Percentiles rank a stretch among this genome's conserved stretches.
Conservation (phyloP, 2,329 filamentous ascomycete genomes). For the Drechslerella coelobrocha region DNA sequence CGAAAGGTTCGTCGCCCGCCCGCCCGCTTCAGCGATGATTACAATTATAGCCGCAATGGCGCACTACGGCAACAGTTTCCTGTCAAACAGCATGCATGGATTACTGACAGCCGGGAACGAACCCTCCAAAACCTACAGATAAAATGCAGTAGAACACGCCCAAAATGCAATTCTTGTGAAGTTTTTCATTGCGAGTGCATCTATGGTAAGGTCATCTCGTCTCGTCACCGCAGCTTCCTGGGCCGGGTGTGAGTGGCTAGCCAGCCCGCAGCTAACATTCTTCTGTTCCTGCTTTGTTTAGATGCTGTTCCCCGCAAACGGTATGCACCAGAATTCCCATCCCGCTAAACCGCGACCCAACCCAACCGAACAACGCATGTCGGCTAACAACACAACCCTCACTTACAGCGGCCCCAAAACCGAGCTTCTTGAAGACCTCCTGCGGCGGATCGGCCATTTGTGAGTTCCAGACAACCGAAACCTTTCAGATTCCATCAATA, state of each 20-base stretch:
- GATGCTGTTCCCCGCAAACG: slow-evolving; percentile 52
- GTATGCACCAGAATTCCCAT: slow-evolving; percentile 41
- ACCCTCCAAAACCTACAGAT: slow-evolving; percentile 69
- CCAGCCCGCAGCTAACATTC: slow-evolving; percentile 27
- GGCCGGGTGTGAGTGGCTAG: slow-evolving; percentile 1
- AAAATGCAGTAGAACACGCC: slow-evolving; percentile 85
- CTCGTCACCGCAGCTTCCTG: slow-evolving; percentile 2
- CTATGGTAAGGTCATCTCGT: slow-evolving; percentile 69
- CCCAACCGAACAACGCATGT: slow-evolving; percentile 20
- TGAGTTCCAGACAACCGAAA: slow-evolving; percentile 18
- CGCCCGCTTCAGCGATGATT: slow-evolving; percentile 47
- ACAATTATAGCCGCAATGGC: slow-evolving; percentile 15
- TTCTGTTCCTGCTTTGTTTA: slow-evolving; percentile 14
- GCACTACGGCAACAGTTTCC: slow-evolving; percentile 14
- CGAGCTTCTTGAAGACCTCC: slow-evolving; percentile 80
- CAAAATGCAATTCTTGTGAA: slow-evolving; percentile 85
- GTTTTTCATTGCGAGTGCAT: slow-evolving; percentile 87
- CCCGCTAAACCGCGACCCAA: slow-evolving; percentile 22
- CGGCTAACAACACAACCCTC: slow-evolving; percentile 48
- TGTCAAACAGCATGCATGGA: slow-evolving; percentile 32
- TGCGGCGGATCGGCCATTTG: slow-evolving; percentile 84
- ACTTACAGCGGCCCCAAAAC: slow-evolving; percentile 92
- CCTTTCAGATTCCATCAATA: slow-evolving; percentile 67
- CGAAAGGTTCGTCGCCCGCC: slow-evolving; percentile 74
- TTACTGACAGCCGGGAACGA: slow-evolving; percentile 40